Percentiles rank a stretch among this genome's conserved stretches.
Conservation (phyloP, 495 filamentous ascomycete species). For the Penicillium diatomitis region DNA sequence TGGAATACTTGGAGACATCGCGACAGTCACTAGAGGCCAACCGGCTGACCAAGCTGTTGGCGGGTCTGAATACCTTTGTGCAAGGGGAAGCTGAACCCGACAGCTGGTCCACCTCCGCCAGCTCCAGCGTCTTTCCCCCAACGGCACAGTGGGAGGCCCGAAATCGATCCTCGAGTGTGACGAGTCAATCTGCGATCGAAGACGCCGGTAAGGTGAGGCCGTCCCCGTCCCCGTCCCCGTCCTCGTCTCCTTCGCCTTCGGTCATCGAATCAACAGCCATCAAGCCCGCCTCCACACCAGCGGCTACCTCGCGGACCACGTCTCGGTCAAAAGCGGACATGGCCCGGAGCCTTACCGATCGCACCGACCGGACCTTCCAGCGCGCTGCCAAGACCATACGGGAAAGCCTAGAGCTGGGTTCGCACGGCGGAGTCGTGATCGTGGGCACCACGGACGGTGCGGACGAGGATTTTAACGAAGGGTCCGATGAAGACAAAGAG, state of each 20-base stretch:
- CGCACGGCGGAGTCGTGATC: constrained; percentile 34
- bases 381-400: constrained; percentile 34
- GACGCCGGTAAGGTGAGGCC: too few species aligned
- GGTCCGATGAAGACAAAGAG: background rate
- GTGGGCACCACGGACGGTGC: constrained; percentile 9
- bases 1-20: constrained; percentile 46
- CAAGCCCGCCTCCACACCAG: background rate
- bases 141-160: too few species aligned
- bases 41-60: constrained; percentile 40
- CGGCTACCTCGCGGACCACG: background rate
- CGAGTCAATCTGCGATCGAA: too few species aligned
- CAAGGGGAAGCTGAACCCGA: constrained; percentile 24
- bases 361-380: constrained; percentile 18
- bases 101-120: background rate
- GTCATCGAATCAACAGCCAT: background rate
- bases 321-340: background rate
- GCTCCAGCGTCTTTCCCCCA: background rate
- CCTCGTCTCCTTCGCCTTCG: too few species aligned
- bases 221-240: too few species aligned
- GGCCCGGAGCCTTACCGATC: background rate
- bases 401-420: constrained; percentile 32
- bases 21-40: constrained; percentile 38
- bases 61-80: constrained; percentile 45
- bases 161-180: too few species aligned
- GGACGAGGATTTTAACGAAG: background rate